phyloP scores from a whole-genome alignment of 179 eudicot species.

The Vitellaria paradoxa region DNA sequence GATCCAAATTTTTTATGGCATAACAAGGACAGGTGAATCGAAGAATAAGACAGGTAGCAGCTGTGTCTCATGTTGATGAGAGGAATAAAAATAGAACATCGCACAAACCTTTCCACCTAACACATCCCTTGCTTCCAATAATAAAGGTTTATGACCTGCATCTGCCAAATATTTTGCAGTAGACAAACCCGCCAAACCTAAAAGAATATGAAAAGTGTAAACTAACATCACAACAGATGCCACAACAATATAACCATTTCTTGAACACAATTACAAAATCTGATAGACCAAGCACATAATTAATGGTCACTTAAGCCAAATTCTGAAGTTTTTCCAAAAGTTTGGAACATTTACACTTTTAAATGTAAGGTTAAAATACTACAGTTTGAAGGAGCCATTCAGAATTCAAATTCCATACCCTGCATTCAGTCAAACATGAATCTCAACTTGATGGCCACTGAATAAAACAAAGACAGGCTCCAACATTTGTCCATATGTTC shows the following conservation, averaged over 20 bases:
- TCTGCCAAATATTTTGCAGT: conserved; percentile 98
- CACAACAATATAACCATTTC: neutral
- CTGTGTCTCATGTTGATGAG: neutral
- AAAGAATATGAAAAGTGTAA: conserved; percentile 11
- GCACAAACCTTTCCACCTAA: conserved; percentile 89
- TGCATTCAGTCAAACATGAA: neutral
- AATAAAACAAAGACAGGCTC: neutral
- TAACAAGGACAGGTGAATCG: neutral
- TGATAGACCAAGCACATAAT: conserved; percentile 3
- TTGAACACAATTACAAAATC: neutral
- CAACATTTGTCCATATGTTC: neutral
- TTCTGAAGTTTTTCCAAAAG: neutral
- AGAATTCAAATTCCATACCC: conserved; percentile 1
- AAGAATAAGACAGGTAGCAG: conserved; percentile 8
- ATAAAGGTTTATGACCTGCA: conserved; percentile 95
- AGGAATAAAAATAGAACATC: neutral
- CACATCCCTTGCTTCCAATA: conserved; percentile 93
- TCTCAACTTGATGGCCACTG: neutral
- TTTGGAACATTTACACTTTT: conserved; percentile 3
- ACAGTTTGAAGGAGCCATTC: conserved; percentile 6
- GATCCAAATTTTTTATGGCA: neutral
- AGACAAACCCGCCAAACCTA: conserved; percentile 98
- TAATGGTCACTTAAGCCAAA: neutral
- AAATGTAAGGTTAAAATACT: neutral
- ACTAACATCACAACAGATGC: neutral